Percentiles rank a stretch among this genome's conserved stretches.
Conservation (phyloP, 768 basidiomycete species). For the Rubroboletus satanas region DNA sequence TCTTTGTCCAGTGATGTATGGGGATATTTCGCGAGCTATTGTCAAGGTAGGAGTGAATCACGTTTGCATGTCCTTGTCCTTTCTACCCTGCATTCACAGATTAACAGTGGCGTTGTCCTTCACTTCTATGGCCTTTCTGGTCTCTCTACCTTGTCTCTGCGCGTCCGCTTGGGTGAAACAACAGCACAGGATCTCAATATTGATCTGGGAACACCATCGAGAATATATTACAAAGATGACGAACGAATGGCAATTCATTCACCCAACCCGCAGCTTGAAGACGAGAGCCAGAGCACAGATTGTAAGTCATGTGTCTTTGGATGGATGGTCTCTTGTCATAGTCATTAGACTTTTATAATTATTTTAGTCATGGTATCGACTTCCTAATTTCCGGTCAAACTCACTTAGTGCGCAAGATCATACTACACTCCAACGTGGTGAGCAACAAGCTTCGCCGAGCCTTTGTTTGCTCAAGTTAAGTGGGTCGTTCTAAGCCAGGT, state of each 20-base stretch:
- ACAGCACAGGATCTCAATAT: constrained; percentile 78
- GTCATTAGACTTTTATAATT: constrained; percentile 80
- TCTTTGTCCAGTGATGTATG: constrained; percentile 64
- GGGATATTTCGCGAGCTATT: constrained; percentile 64
- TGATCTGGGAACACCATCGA: constrained; percentile 75
- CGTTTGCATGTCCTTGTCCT: neutral
- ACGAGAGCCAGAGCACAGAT: constrained; percentile 49
- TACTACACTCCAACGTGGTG: constrained; percentile 86
- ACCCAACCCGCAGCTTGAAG: constrained; percentile 37
- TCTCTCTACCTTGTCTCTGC: constrained; percentile 38
- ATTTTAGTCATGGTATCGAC: constrained; percentile 88
- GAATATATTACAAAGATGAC: constrained; percentile 84
- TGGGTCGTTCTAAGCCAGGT: constrained; percentile 55
- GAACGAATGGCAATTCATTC: constrained; percentile 83
- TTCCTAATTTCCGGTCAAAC: constrained; percentile 71
- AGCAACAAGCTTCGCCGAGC: constrained; percentile 25
- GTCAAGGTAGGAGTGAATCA: constrained; percentile 48
- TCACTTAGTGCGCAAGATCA: constrained; percentile 78
- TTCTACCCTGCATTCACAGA: constrained; percentile 35
- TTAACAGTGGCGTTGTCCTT: constrained; percentile 68
- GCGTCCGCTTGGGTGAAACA: constrained; percentile 67
- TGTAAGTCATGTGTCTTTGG: constrained; percentile 34
- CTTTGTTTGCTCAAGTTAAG: neutral
- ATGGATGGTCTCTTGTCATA: neutral
- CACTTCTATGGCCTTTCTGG: constrained; percentile 59